phyloP scores from a whole-genome alignment of 768 basidiomycete genomes.

The Tulasnella sp. region DNA sequence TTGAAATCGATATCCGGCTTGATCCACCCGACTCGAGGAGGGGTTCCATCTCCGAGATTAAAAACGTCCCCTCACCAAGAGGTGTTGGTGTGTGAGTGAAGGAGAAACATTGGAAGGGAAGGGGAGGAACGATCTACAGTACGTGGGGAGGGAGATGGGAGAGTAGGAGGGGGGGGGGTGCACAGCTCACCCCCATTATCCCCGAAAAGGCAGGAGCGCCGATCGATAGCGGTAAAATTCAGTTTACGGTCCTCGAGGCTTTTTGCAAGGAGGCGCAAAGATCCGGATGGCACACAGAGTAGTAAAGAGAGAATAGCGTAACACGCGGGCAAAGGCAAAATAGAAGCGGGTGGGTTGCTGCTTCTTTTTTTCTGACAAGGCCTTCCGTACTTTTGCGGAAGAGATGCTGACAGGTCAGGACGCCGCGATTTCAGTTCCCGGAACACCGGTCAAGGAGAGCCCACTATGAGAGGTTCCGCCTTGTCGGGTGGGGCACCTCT shows the following conservation, averaged over 20 bases:
- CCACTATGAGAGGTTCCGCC: conserved; percentile 13
- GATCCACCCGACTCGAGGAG: neutral
- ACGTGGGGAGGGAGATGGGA: neutral
- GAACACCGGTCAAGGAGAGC: conserved; percentile 7
- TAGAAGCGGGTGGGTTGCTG: neutral
- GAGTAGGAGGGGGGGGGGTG: neutral
- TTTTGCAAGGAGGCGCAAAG: neutral
- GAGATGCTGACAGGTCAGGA: neutral
- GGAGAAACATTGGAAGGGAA: neutral
- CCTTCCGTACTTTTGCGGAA: neutral
- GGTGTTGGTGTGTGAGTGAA: neutral
- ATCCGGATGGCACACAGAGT: neutral
- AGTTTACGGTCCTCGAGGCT: neutral
- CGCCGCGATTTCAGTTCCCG: conserved; percentile 5
- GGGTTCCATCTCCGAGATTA: conserved; percentile 3
- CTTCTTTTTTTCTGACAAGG: neutral
- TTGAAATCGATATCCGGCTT: neutral
- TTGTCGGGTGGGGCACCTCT: neutral
- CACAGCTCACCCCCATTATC: neutral
- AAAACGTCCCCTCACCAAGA: neutral
- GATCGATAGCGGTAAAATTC: conserved; percentile 14
- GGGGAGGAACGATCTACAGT: neutral
- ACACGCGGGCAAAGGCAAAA: neutral
- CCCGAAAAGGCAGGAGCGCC: conserved; percentile 5
- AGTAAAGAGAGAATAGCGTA: no score